phyloP scores from a whole-genome alignment of 2,329 filamentous ascomycete species.

The Verruconis gallopava region DNA sequence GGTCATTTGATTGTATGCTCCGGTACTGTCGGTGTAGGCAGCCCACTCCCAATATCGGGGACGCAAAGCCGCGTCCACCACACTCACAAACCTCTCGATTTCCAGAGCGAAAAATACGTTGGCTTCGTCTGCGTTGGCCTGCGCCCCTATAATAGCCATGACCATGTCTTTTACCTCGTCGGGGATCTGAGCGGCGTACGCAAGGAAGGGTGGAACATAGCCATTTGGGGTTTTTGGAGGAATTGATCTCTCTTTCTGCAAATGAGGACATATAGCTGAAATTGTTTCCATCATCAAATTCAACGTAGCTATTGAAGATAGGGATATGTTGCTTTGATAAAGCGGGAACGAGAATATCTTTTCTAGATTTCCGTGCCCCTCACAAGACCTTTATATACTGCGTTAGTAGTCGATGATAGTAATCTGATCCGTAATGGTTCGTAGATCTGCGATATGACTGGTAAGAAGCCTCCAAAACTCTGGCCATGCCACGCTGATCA shows the following conservation, averaged over 20 bases:
- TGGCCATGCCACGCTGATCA: no score
- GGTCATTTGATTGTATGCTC: constrained; percentile 23
- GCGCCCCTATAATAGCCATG: neutral
- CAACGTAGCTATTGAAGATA: no score
- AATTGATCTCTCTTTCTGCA: neutral
- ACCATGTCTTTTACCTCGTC: neutral
- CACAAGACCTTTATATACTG: no score
- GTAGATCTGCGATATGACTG: no score
- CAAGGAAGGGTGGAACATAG: neutral
- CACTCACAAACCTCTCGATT: neutral
- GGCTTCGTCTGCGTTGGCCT: neutral
- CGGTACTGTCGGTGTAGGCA: constrained; percentile 17
- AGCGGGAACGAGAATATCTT: no score
- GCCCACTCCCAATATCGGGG: neutral
- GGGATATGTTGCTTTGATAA: no score
- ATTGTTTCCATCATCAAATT: no score
- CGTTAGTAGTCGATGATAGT: no score
- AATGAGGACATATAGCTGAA: neutral
- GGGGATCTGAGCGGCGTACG: neutral
- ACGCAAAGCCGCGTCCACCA: neutral
- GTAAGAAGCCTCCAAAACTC: no score
- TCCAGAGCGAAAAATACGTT: neutral
- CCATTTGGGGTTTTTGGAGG: neutral
- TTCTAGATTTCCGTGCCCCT: no score
- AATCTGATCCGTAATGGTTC: no score